Conservation (phyloP, 805 yeast genomes). For the Clavispora vitiphila region DNA sequence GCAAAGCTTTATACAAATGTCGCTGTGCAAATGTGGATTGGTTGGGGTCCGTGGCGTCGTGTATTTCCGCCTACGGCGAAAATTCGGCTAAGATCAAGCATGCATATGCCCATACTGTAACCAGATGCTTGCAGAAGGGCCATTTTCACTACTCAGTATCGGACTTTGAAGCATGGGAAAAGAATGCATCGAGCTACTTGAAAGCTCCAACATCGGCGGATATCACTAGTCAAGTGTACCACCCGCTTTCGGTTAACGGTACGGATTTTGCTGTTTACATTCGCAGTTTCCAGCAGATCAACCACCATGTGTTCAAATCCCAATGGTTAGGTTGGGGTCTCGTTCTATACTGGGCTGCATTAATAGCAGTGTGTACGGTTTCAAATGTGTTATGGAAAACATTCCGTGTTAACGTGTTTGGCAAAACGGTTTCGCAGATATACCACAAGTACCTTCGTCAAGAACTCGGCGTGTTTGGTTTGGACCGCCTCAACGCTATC, state of each 20-base stretch:
- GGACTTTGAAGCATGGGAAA: constrained; percentile 7
- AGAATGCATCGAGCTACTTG: constrained; percentile 12
- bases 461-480: constrained; percentile 4
- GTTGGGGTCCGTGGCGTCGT: constrained; percentile 15
- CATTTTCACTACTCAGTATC: constrained; percentile 7
- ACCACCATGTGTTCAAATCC: constrained; percentile 16
- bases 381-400: constrained; percentile 8
- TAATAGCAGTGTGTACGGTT: constrained; percentile 8
- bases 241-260: constrained; percentile 11
- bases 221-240: constrained; percentile 4
- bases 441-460: constrained; percentile 10
- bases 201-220: constrained; percentile 8
- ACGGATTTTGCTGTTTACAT: constrained; percentile 8
- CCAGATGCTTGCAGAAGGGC: constrained; percentile 13
- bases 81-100: constrained; percentile 4
- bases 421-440: constrained; percentile 4
- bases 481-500: constrained; percentile 9
- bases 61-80: constrained; percentile 13
- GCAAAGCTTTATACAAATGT: constrained; percentile 14
- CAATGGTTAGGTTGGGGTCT: constrained; percentile 19
- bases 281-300: constrained; percentile 13
- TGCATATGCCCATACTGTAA: constrained; percentile 13
- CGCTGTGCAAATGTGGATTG: constrained; percentile 16
- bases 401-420: constrained; percentile 9
- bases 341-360: constrained; percentile 13